phyloP scores from a whole-genome alignment of 176 grass and related monocot genomes.

The Juncus inflexus region DNA sequence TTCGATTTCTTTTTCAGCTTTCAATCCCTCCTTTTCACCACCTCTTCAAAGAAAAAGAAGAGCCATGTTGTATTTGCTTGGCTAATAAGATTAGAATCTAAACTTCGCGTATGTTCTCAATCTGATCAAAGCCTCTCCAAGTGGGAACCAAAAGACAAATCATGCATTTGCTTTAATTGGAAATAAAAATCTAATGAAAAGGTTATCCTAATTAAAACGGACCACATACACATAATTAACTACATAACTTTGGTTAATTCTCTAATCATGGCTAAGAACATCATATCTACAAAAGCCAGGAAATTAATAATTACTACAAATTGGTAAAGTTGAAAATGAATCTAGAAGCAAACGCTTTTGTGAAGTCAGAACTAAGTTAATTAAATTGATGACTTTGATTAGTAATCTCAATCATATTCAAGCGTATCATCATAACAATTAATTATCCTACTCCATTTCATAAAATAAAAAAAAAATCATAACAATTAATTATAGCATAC shows the following conservation, averaged over 20 bases:
- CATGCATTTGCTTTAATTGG: conserved; percentile 27
- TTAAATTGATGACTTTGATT: conserved; percentile 3
- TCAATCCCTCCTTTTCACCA: neutral
- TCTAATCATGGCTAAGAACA: conserved; percentile 41
- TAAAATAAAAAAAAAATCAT: too few species aligned
- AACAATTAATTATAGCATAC: too few species aligned
- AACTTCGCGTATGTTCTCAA: conserved; percentile 34
- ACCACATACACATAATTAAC: neutral
- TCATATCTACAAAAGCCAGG: conserved; percentile 13
- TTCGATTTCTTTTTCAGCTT: neutral
- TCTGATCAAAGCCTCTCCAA: conserved; percentile 31
- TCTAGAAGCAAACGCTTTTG: conserved; percentile 9
- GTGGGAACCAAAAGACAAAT: conserved; percentile 22
- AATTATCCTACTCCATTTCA: too few species aligned
- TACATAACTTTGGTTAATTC: conserved; percentile 18
- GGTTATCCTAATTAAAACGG: conserved; percentile 27
- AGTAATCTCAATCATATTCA: neutral
- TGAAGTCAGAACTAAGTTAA: neutral
- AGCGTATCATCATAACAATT: neutral
- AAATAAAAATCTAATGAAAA: conserved; percentile 49
- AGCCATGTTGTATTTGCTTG: conserved; percentile 37
- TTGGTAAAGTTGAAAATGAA: conserved; percentile 15
- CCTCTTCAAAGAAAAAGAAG: conserved; percentile 15
- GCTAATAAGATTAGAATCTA: conserved; percentile 50
- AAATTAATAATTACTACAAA: conserved; percentile 20